These are phyloP conservation scores for Pichia ethanolica DNA, from an alignment of 805 yeast species.

Conservation along the genomic window DNA sequence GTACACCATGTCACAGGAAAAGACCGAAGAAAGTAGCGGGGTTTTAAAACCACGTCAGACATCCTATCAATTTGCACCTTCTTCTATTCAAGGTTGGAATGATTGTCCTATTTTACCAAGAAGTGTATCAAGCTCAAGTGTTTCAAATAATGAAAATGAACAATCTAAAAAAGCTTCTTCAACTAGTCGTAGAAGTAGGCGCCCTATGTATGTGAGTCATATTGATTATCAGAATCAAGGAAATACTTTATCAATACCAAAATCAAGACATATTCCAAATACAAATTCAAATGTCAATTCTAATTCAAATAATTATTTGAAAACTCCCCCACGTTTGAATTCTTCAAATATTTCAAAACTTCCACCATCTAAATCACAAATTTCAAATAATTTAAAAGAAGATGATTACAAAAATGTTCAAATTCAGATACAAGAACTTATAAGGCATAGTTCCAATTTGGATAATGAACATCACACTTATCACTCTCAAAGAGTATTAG, in stretches of 20 bases:
- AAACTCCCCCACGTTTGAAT: background rate
- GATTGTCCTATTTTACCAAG: conserved; percentile 40
- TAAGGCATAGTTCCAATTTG: background rate
- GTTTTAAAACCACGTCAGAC: conserved; percentile 6
- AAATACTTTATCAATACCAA: background rate
- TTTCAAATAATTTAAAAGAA: background rate
- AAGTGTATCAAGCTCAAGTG: background rate
- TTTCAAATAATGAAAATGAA: background rate
- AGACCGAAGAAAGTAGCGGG: too few relatives aligned
- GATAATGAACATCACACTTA: background rate
- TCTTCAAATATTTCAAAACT: background rate
- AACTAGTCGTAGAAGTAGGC: conserved; percentile 7
- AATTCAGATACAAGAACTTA: background rate
- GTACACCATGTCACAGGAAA: too few relatives aligned
- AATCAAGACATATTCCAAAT: conserved; percentile 1
- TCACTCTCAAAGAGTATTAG: background rate
- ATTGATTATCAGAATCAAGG: background rate
- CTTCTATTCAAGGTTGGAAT: conserved; percentile 46
- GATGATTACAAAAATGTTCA: background rate
- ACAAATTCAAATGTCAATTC: too few relatives aligned
- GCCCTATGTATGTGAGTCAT: conserved; percentile 7
- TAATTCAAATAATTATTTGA: background rate
- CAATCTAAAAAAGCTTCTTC: background rate
- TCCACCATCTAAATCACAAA: background rate
- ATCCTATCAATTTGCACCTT: conserved; percentile 22